A percentile compares a stretch with the other conserved stretches of the same genome.
Evolutionary conservation across 768 basidiomycete genomes (phyloP).

Genomic region (Pleurotus ostreatus): DNA sequence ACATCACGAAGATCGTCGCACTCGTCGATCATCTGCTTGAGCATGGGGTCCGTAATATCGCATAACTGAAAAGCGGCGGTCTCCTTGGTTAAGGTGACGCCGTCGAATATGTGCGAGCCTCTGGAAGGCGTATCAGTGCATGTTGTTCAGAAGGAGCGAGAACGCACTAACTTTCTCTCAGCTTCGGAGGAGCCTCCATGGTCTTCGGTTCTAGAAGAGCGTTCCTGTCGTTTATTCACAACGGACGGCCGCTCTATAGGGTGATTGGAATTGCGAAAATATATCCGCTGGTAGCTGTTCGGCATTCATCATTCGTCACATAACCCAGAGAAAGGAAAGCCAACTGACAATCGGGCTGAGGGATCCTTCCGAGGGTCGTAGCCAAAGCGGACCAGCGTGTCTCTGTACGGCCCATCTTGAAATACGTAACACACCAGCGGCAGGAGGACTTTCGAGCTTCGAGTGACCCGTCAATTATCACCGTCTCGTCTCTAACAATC

Average conservation of each 20-base stretch:
- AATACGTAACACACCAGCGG: conserved; percentile 86
- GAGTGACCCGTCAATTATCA: background rate
- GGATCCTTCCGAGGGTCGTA: conserved; percentile 85
- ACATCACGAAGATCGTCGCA: conserved; percentile 61
- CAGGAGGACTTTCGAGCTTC: conserved; percentile 76
- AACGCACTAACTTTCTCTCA: conserved; percentile 43
- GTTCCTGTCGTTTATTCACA: conserved; percentile 61
- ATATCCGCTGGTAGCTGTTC: conserved; percentile 90
- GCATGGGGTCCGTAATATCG: conserved; percentile 85
- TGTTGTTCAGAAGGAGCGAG: conserved; percentile 1
- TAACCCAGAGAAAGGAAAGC: background rate
- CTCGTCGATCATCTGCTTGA: conserved; percentile 77
- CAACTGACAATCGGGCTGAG: conserved; percentile 69
- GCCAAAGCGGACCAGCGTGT: conserved; percentile 78
- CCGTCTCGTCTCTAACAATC: no score
- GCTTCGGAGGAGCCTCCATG: conserved; percentile 26
- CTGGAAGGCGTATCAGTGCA: background rate
- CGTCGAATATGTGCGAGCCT: conserved; percentile 89
- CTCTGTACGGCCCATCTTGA: conserved; percentile 91
- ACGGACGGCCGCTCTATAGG: conserved; percentile 76
- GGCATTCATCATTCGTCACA: no score
- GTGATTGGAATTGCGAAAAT: conserved; percentile 86
- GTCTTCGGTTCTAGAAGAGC: conserved; percentile 27
- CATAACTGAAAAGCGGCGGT: conserved; percentile 93
- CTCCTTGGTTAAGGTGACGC: conserved; percentile 71